phyloP scores from a whole-genome alignment of 441 rosid genomes.

The Corymbia calophylla region DNA sequence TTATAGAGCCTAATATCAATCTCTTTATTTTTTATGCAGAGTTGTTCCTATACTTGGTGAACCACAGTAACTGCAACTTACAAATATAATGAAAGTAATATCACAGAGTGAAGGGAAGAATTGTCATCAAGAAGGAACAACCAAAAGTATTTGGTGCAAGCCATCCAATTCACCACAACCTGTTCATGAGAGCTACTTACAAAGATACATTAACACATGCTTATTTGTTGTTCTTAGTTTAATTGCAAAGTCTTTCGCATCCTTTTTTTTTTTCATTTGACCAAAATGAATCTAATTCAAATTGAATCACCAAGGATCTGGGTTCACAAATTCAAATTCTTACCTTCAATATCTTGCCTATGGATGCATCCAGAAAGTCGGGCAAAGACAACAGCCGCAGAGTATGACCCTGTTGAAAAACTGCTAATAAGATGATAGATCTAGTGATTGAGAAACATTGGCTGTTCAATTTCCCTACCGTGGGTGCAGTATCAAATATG shows the following conservation, averaged over 20 bases:
- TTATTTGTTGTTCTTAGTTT: background rate
- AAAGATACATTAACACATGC: background rate
- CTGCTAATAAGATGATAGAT: slow-evolving; percentile 3
- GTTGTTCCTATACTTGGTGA: background rate
- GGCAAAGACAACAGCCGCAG: slow-evolving; percentile 87
- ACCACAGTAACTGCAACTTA: background rate
- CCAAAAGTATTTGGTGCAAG: background rate
- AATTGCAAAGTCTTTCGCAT: background rate
- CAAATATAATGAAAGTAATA: background rate
- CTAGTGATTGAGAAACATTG: slow-evolving; percentile 1
- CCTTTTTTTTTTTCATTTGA: background rate
- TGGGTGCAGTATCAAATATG: slow-evolving; percentile 95
- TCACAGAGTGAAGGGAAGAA: background rate
- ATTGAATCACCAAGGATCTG: background rate
- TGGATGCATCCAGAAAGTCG: slow-evolving; percentile 90
- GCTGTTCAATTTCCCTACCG: slow-evolving; percentile 42
- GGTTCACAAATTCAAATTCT: background rate
- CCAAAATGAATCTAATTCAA: background rate
- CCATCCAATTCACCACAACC: background rate
- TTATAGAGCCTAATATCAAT: background rate
- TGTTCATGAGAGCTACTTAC: background rate
- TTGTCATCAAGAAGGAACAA: background rate
- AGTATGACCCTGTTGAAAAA: slow-evolving; percentile 74
- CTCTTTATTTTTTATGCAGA: background rate
- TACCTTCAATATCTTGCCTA: slow-evolving; percentile 95